Evolutionary conservation across 805 yeast species (phyloP), one percentile per base, ranked within the genome.

Genomic region (Wickerhamomyces bisporus): DNA sequence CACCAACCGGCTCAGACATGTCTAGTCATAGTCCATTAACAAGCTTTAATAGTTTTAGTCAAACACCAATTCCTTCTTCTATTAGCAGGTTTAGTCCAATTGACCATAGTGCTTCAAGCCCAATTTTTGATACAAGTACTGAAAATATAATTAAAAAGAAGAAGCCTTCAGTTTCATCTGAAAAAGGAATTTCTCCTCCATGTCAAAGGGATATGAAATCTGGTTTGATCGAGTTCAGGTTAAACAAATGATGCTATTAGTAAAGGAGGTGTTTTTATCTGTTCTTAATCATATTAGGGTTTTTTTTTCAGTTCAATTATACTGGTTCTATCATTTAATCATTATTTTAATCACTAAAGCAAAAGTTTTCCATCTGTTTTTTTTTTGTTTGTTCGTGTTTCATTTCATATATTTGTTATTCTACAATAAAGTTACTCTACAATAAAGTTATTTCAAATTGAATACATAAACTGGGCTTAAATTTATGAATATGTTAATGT

Each of bases 1-100:
- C 57, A 15, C 58, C 58, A 21, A 42, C 53, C 3, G 47, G 43
- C 26, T 52, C 58, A 4, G 57, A 52, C 24, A 35, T 36, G 8
- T 49, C 57, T 12, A 42, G 44, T 3, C 44, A 47, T 2, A 45
- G 52, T 16, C 58, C 58, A 17, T 26, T 48, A 31, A 47, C 48
- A 13, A 33, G 27, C 14, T 28, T 39, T 34, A 5, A n/a, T 18
- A 11, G 15, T 12, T 26, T 35, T 34, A 30, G 38, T 26, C 47
- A 41, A 15, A 44, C 49, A 12, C 50, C 56, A 13, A 31, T 41
- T 5, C 43, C 48, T 1, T 40, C 46, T 11, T 34, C 43, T 3
- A 26, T 35, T 20, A 40, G 38, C 26, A 35, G 47, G 13, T 41
- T 44, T 19, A 45, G 49, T 33, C 52, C 52, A 12, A 40, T 23